phyloP scores from a whole-genome alignment of 805 yeast species.

The Nakazawaea populi region DNA sequence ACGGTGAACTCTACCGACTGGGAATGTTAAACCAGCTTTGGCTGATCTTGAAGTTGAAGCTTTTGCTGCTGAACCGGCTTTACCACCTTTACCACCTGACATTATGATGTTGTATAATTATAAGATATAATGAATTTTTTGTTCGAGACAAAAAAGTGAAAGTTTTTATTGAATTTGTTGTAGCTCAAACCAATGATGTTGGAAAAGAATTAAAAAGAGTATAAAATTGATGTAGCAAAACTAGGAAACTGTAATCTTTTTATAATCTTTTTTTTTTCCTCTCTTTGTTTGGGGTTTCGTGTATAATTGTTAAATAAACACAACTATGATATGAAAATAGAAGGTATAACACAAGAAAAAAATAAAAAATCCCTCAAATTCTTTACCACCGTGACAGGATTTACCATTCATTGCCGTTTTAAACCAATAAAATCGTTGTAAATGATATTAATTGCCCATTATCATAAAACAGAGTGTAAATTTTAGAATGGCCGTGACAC shows the following conservation, averaged over 20 bases:
- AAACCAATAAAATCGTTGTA: background rate
- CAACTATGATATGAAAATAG: no score
- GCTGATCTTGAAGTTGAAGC: constrained; percentile 97
- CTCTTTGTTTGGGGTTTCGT: no score
- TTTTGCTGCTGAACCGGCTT: constrained; percentile 92
- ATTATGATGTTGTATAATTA: constrained; percentile 17
- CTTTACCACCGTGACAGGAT: background rate
- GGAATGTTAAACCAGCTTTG: constrained; percentile 98
- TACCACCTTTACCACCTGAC: constrained; percentile 84
- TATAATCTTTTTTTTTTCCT: background rate
- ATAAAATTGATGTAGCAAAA: background rate
- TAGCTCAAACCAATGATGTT: constrained; percentile 10
- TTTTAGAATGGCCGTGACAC: background rate
- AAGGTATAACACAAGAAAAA: background rate
- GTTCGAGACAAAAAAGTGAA: constrained; percentile 8
- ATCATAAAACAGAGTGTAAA: background rate
- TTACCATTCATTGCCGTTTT: background rate
- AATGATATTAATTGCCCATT: no score
- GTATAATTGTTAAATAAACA: no score
- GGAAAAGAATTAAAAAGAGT: constrained; percentile 7
- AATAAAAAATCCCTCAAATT: background rate
- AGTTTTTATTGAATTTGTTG: constrained; percentile 10
- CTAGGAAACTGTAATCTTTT: background rate
- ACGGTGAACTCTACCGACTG: constrained; percentile 99
- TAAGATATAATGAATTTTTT: background rate